These are phyloP conservation scores for Volvox africanus DNA, from an alignment of 139 green algal genomes.

Conservation along the genomic window DNA sequence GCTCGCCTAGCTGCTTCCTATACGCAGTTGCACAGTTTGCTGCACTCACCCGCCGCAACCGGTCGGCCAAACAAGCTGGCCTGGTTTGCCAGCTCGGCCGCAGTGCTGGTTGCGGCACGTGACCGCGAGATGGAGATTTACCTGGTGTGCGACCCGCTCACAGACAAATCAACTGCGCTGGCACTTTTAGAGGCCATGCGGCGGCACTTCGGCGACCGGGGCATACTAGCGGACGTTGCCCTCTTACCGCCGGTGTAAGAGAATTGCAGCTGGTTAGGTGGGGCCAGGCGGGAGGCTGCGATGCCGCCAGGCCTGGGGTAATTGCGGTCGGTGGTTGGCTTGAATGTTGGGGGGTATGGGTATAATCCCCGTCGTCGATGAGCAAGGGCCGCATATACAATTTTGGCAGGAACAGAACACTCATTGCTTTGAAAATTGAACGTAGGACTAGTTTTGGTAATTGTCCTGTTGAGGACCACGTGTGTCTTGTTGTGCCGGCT, in stretches of 20 bases:
- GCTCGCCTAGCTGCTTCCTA: constrained; percentile 34
- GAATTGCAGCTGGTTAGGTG: not conserved
- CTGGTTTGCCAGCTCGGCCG: constrained; percentile 31
- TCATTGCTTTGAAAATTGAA: too few species aligned
- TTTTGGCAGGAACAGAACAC: too few species aligned
- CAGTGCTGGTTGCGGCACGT: constrained; percentile 33
- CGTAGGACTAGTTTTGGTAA: too few species aligned
- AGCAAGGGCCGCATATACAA: too few species aligned
- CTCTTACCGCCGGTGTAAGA: not conserved
- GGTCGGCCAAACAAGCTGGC: constrained; percentile 57
- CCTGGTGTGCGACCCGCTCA: constrained; percentile 55
- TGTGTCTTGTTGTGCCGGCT: too few species aligned
- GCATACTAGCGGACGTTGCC: constrained; percentile 18
- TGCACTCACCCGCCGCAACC: constrained; percentile 30
- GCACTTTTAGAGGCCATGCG: constrained; percentile 30
- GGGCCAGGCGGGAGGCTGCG: too few species aligned
- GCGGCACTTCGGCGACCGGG: constrained; percentile 28
- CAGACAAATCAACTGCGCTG: constrained; percentile 41
- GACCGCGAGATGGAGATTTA: constrained; percentile 58
- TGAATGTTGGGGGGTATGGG: too few species aligned
- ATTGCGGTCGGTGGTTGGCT: too few species aligned
- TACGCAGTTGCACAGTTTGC: constrained; percentile 48
- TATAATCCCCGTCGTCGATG: too few species aligned
- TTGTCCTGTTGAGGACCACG: too few species aligned
- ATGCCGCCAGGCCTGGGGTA: too few species aligned